Conservation (phyloP, 2,329 filamentous ascomycete genomes). For the Pseudogymnoascus sp. region DNA sequence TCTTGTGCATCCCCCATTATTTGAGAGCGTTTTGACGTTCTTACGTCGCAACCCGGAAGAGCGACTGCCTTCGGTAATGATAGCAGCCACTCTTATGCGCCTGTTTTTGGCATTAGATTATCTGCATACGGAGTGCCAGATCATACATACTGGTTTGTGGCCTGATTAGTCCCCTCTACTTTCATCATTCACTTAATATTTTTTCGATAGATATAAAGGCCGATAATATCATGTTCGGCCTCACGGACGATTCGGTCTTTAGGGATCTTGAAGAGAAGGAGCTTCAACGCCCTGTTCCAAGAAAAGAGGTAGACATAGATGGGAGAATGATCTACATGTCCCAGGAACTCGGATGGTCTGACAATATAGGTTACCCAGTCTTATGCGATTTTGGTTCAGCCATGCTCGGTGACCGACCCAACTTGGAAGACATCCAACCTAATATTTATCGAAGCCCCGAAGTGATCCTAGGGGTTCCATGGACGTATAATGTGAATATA, state of each 20-base stretch:
- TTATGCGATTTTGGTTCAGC: conserved; percentile 45
- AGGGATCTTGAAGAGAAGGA: conserved; percentile 34
- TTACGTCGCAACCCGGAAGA: conserved; percentile 30
- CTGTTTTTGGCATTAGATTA: conserved; percentile 39
- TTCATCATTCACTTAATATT: conserved; percentile 12
- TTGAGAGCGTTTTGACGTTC: neutral
- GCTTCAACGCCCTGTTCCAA: conserved; percentile 31
- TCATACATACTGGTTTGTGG: conserved; percentile 38
- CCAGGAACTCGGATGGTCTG: conserved; percentile 26
- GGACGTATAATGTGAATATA: conserved; percentile 41
- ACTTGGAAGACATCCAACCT: conserved; percentile 33
- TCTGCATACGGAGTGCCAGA: conserved; percentile 36
- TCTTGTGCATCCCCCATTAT: conserved; percentile 34
- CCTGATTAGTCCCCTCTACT: neutral
- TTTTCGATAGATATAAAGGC: conserved; percentile 34
- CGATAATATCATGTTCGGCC: conserved; percentile 38
- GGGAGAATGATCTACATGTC: conserved; percentile 37
- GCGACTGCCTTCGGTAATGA: conserved; percentile 29
- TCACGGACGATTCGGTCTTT: conserved; percentile 30
- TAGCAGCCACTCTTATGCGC: conserved; percentile 31
- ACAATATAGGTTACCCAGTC: conserved; percentile 28
- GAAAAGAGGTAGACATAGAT: conserved; percentile 31
- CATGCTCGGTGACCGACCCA: conserved; percentile 28
- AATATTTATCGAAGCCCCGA: conserved; percentile 36
- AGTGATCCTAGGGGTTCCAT: conserved; percentile 36